Evolutionary conservation across 331 rosid species (phyloP), one percentile per base, ranked within the genome.

Genomic region (Pyracantha coccinea): DNA sequence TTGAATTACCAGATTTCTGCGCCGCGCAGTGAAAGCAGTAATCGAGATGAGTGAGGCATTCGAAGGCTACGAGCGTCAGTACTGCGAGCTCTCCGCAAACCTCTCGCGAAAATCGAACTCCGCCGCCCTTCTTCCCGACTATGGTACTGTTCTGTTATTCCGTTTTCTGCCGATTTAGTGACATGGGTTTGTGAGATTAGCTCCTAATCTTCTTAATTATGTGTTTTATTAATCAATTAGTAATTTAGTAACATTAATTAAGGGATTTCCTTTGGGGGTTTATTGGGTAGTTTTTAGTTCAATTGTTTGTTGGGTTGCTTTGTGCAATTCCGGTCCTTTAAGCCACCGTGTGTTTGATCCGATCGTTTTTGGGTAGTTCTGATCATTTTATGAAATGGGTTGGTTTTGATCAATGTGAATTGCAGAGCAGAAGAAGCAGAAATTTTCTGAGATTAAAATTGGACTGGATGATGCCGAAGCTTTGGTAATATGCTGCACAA

Each of bases 41-140:
- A 44, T 4, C 77, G 68, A 69, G 65, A 95, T 92, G 98, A 92
- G 98, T 61, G 87, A 81, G 71, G 97, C 90, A 11, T 95, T 92
- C 68, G 93, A 95, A 85, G 96, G 97, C 20, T 95, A 95, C 78
- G 97, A 95, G 84, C 97, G 99, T 69, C 97, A 92, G 79, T 95
- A 90, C 88, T 92, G 97, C 58, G 97, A 95, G 75, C 99, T 95
- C 79, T 95, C 97, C 64, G 96, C 97, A 24, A 89, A 83, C 75
- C 90, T 95, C 69, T 84, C 99, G 6, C 85, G 96, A 25, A 95
- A 92, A 88, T 95, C 92, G 74, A 85, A 77, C 85, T 88, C 97
- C 2, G 61, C 82, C 5, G 73, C 89, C 66, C 84, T 79, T 83
- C 77, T 86, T 75, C 76, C 93, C 24, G 87, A 83, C 38, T 88